phyloP scores from a whole-genome alignment of 108 stramenopile species.

The Stephanodiscus minutulus region DNA sequence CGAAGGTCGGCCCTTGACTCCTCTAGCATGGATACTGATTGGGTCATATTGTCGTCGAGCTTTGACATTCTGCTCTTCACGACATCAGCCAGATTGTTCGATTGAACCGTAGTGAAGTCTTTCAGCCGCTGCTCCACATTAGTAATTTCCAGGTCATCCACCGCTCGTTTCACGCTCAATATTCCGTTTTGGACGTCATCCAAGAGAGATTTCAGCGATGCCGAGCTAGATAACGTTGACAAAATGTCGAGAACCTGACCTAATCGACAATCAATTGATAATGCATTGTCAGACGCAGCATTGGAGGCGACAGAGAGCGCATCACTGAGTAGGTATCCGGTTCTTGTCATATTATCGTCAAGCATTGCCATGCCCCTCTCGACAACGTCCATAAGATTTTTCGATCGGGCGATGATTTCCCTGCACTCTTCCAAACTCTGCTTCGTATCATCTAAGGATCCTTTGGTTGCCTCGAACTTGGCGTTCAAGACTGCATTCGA shows the following conservation, averaged over 20 bases:
- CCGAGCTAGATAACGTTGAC: background rate
- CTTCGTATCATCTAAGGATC: constrained; percentile 7
- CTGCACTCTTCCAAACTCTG: constrained; percentile 14
- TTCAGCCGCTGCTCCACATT: too few species aligned
- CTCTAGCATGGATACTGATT: constrained; percentile 15
- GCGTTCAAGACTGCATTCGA: constrained; percentile 14
- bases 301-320: too few species aligned
- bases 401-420: constrained; percentile 1
- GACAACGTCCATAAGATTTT: constrained; percentile 4
- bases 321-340: constrained; percentile 9
- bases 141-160: too few species aligned
- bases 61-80: background rate
- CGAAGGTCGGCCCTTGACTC: too few species aligned
- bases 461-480: constrained; percentile 2
- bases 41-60: constrained; percentile 7
- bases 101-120: too few species aligned
- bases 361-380: constrained; percentile 9
- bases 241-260: constrained; percentile 9
- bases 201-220: too few species aligned
- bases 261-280: constrained; percentile 9
- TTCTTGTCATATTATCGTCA: constrained; percentile 3
- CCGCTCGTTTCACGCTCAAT: too few species aligned
- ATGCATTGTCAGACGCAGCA: background rate
- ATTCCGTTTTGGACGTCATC: too few species aligned
- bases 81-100: too few species aligned